Evolutionary conservation across 768 basidiomycete species (phyloP), one percentile per base, ranked within the genome.

Genomic region (Panus rudis): DNA sequence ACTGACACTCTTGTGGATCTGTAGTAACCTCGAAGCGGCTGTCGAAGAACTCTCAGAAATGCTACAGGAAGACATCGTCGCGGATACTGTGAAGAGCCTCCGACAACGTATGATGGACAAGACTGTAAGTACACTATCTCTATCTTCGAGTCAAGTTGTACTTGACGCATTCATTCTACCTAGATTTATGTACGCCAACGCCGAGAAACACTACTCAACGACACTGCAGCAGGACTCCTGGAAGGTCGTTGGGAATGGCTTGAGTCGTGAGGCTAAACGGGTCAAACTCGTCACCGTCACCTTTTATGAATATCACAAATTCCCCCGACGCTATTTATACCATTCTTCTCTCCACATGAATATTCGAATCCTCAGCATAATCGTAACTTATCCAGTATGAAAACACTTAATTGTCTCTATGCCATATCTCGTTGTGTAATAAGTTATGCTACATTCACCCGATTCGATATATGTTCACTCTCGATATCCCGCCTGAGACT

Each of bases 11-110:
- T 6, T 6, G 25, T 26, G 8, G 13, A 21, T n/a, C 41, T 19
- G 16, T 48, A 90, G 92, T 54, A 92, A 98, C 60, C 65, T 99
- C 25, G 96, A 99, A 62, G 79, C 77, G 54, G 96, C 94, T 0
- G 94, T 98, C 3, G 96, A 99, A 60, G 87, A 92, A 40, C 72
- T 98, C 5, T 91, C 92, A 0, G 92, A 96, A 60, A 67, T 94
- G 27, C 68, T 99, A 8, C 94, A 98, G 63, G 78, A 81, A 20
- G 87, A 84, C 2, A 80, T 97, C 43, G 91, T 94, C 51, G 63
- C 83, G 2, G 88, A 89, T 42, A 76, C 70, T 25, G 90, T 98
- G 52, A 76, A 88, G 6, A 70, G 72, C 11, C 66, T 98, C 45
- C 75, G 93, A 24, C 85, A 91, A 66, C 84, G 88, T 57, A 90